phyloP scores from a whole-genome alignment of 331 rosid genomes.

The Stylosanthes scabra region DNA sequence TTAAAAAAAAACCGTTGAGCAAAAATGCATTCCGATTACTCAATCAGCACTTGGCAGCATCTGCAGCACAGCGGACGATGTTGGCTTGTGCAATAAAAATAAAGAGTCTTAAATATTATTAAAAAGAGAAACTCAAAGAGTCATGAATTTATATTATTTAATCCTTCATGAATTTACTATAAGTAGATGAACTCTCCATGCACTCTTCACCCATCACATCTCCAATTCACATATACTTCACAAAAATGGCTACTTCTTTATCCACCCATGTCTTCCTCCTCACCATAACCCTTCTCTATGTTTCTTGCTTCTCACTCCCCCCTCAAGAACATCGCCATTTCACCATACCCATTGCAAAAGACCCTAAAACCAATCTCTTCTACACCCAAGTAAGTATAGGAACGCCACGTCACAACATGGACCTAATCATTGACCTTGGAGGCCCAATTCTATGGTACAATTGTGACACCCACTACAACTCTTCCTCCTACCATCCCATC shows the following conservation, averaged over 20 bases:
- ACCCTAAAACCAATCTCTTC: conserved; percentile 29
- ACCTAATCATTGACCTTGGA: conserved; percentile 39
- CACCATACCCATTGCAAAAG: conserved; percentile 35
- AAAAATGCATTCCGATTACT: too few relatives aligned
- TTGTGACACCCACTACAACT: conserved; percentile 25
- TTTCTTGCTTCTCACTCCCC: background rate
- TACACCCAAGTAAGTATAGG: conserved; percentile 36
- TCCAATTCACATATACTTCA: too few relatives aligned
- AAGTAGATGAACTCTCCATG: background rate
- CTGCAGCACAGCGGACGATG: too few relatives aligned
- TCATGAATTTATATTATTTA: too few relatives aligned
- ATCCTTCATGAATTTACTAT: too few relatives aligned
- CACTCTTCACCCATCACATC: background rate
- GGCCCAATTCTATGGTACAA: conserved; percentile 36
- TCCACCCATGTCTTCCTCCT: conserved; percentile 3
- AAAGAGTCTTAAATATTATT: too few relatives aligned
- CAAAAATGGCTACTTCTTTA: conserved; percentile 17
- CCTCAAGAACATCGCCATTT: too few relatives aligned
- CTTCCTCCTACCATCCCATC: conserved; percentile 31
- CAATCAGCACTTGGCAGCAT: too few relatives aligned
- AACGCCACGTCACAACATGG: conserved; percentile 30
- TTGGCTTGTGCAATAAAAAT: too few relatives aligned
- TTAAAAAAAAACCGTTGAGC: too few relatives aligned
- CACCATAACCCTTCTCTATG: conserved; percentile 27
- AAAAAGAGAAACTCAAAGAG: too few relatives aligned